Base-by-base conservation (phyloP, 257 asterid genomes). In the Nicotiana noctiflora region DNA sequence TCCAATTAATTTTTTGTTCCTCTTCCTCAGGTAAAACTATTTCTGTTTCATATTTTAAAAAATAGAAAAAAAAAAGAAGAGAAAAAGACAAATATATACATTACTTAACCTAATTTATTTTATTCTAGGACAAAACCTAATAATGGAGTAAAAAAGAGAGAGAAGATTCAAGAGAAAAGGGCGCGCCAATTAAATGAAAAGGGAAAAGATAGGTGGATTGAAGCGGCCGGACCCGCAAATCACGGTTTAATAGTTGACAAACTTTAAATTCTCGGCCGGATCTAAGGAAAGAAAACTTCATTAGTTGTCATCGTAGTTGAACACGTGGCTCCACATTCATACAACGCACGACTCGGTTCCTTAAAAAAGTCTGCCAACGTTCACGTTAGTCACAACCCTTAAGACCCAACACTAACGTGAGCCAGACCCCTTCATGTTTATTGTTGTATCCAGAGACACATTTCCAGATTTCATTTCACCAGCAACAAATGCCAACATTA, bases 321-420 rank as follows among this genome's bases (percentile, higher is more conserved):
- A 81, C 84, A 88, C 89, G 84, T 86, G 88, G 90, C 87, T 59
- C 55, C 46, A 27, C 53, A 72, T 76, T 52, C 25, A 3, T 25
- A 62, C 37, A 29, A 27, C 70, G 56, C 44, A 32, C 60, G 51
- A 81, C 53, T 68, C 61, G 63, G 51, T 2, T 62, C 37, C 23
- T 53, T 25, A 63, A 59, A 21, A 65, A n/a, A 62, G 2, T 23
- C 29, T 55, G 51, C 55, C 56, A 64, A 44, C 9, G 79, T 75
- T 19, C 84, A 86, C 85, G 84, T 84, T 85, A 86, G 83, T 46
- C 81, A 31, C 74, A 67, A 23, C 68, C 25, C 49, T 46, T 13
- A 31, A 4, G 46, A 23, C 37, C 29, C 29, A 68, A 37, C 19
- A 51, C 83, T 83, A 86, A 84, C 83, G 66, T 72, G 84, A 59